These are phyloP conservation scores for Paecilomyces formosus DNA, from an alignment of 2,329 filamentous ascomycete species.

Conservation along the genomic window DNA sequence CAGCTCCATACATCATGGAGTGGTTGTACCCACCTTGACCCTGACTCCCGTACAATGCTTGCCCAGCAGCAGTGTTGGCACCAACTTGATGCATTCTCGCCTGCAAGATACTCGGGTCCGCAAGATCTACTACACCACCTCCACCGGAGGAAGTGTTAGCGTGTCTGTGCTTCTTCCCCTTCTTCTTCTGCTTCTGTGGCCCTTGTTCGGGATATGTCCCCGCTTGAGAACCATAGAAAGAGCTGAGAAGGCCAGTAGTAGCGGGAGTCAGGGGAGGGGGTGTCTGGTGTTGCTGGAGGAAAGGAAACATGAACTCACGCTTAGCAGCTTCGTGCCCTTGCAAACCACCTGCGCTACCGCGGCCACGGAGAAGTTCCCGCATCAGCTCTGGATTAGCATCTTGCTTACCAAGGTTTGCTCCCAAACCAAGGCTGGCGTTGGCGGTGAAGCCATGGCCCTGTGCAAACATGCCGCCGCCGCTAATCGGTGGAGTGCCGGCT, in stretches of 20 bases:
- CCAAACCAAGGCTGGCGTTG: constrained; percentile 55
- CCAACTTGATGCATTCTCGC: constrained; percentile 89
- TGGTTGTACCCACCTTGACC: constrained; percentile 85
- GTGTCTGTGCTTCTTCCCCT: constrained; percentile 99
- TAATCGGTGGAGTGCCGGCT: constrained; percentile 82
- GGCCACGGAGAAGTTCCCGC: constrained; percentile 71
- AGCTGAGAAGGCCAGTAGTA: constrained; percentile 81
- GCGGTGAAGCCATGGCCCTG: constrained; percentile 76
- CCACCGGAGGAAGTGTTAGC: constrained; percentile 99
- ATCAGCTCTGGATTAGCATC: constrained; percentile 68
- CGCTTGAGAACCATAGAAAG: constrained; percentile 81
- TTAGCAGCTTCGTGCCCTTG: constrained; percentile 81
- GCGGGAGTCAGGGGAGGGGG: constrained; percentile 85
- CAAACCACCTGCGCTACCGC: constrained; percentile 51
- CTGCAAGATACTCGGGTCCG: constrained; percentile 99
- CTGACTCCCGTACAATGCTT: constrained; percentile 85
- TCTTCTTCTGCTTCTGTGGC: constrained; percentile 95
- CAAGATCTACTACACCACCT: constrained; percentile 99
- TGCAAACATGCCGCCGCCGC: constrained; percentile 74
- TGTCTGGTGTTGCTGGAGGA: constrained; percentile 80
- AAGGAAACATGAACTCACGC: constrained; percentile 98
- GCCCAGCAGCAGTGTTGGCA: constrained; percentile 64
- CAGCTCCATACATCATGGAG: constrained; percentile 70
- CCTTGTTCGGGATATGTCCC: constrained; percentile 85
- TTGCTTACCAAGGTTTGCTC: constrained; percentile 56